A percentile compares a stretch with the other conserved stretches of the same genome.
These are phyloP conservation scores for Solanum megistacrolobum DNA, from an alignment of 257 asterid species.

Conservation along the genomic window DNA sequence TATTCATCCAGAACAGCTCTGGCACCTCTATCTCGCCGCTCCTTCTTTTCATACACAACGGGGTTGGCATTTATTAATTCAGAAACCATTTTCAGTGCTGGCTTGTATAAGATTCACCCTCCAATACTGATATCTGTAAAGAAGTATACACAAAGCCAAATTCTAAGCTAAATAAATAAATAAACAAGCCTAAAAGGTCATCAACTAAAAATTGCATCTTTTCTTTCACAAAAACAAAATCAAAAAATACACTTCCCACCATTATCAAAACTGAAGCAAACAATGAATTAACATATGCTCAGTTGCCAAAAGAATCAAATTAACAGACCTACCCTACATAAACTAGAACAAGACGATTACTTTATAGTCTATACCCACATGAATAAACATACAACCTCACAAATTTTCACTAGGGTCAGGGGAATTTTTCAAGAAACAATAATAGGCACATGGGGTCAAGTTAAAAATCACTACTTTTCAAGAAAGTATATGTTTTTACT, in stretches of 20 bases:
- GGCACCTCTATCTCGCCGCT: conserved; percentile 48
- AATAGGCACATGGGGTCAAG: background rate
- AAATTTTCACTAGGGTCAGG: background rate
- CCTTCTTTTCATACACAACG: conserved; percentile 59
- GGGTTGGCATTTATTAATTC: conserved; percentile 83
- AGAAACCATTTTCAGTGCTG: conserved; percentile 33
- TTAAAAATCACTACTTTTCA: background rate
- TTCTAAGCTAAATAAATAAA: background rate
- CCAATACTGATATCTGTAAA: background rate
- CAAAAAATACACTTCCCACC: background rate
- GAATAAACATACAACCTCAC: background rate
- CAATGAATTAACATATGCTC: background rate
- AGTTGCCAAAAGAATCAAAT: background rate
- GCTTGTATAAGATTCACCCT: background rate
- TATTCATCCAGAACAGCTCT: conserved; percentile 48
- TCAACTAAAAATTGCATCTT: background rate
- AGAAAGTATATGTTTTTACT: background rate
- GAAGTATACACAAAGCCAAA: background rate
- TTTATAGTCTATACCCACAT: background rate
- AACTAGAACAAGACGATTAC: background rate
- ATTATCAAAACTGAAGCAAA: background rate
- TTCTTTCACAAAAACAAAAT: background rate
- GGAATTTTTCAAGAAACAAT: background rate
- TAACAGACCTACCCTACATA: background rate
- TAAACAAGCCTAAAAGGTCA: background rate